Percentiles rank a stretch among this genome's conserved stretches.
These are phyloP conservation scores for Fusarium heterosporum DNA, from an alignment of 2,329 filamentous ascomycete species.

Conservation along the genomic window DNA sequence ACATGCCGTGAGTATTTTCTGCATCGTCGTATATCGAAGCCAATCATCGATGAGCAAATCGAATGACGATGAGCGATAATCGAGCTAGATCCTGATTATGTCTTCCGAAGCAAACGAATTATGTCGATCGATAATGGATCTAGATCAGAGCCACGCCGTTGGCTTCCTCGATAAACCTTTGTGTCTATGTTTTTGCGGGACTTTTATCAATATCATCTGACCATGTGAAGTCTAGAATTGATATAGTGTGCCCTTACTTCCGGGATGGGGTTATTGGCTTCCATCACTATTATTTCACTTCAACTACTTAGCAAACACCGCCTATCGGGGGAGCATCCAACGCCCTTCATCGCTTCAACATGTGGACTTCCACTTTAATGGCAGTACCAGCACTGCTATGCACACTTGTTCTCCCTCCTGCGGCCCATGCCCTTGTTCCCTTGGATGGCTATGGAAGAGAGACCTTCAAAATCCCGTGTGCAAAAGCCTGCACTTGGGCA, in stretches of 20 bases:
- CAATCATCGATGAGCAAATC: neutral
- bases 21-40: neutral
- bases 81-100: neutral
- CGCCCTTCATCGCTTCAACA: neutral
- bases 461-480: conserved; percentile 19
- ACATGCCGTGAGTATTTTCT: no score
- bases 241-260: no score
- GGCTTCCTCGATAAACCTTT: neutral
- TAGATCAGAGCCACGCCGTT: neutral
- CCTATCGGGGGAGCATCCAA: neutral
- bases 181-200: neutral
- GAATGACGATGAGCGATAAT: neutral
- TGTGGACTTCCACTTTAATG: conserved; percentile 8
- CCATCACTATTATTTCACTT: neutral
- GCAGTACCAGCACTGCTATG: neutral
- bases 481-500: conserved; percentile 30
- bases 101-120: neutral
- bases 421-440: conserved; percentile 13
- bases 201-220: neutral
- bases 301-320: neutral
- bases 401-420: neutral
- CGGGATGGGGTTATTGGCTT: no score
- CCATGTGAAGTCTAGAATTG: no score
- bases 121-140: neutral
- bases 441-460: conserved; percentile 39